phyloP scores from a whole-genome alignment of 768 basidiomycete genomes.

The Tephrocybe sp. region DNA sequence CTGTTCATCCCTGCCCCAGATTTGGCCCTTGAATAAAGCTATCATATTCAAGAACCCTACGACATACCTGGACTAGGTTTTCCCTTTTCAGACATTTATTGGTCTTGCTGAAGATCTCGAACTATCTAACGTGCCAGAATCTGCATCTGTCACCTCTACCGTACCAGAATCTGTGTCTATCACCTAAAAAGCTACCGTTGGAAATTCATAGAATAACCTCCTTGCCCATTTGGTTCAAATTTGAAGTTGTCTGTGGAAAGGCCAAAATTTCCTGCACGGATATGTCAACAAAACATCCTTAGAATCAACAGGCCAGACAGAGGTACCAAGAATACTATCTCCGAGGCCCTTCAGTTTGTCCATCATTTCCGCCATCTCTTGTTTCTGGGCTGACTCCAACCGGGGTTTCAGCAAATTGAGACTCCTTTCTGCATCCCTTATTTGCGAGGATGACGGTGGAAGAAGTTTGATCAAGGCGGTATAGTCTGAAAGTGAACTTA shows the following conservation, averaged over 20 bases:
- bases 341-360: slow-evolving; percentile 90
- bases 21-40: slow-evolving; percentile 40
- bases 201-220: slow-evolving; percentile 96
- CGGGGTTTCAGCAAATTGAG: slow-evolving; percentile 62
- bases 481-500: slow-evolving; percentile 58
- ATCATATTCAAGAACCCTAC: slow-evolving; percentile 42
- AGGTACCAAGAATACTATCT: slow-evolving; percentile 80
- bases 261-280: slow-evolving; percentile 77
- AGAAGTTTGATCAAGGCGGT: slow-evolving; percentile 63
- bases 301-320: not conserved
- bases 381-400: slow-evolving; percentile 73
- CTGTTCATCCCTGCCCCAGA: slow-evolving; percentile 24
- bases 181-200: slow-evolving; percentile 45
- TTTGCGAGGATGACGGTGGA: slow-evolving; percentile 51
- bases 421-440: slow-evolving; percentile 43
- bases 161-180: too few species aligned
- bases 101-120: too few species aligned
- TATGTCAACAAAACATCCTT: not conserved
- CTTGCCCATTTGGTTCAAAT: slow-evolving; percentile 89
- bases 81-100: not conserved
- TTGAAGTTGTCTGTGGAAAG: slow-evolving; percentile 96
- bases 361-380: slow-evolving; percentile 89
- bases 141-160: too few species aligned
- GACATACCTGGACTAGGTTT: slow-evolving; percentile 34
- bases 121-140: too few species aligned